Evolutionary conservation across 371 early-diverging fungal species (phyloP).

Genomic region (Mucor velutinosus): DNA sequence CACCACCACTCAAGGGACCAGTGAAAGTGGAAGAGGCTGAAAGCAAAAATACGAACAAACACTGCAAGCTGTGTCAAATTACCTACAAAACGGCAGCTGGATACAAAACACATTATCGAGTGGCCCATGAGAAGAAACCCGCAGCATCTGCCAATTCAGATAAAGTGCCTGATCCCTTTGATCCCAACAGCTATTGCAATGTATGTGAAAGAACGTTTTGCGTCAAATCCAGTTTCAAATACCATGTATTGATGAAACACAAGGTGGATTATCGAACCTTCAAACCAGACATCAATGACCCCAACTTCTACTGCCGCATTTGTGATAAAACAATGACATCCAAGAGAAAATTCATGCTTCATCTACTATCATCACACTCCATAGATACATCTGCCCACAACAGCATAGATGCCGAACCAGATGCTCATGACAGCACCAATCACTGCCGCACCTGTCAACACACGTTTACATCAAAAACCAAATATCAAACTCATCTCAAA

Average conservation of each 20-base stretch:
- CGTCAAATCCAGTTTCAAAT: not conserved
- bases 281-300: not conserved
- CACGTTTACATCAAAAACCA: not conserved
- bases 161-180: not conserved
- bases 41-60: too few species aligned
- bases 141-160: not conserved
- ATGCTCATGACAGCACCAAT: not conserved
- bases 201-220: not conserved
- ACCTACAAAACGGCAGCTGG: too few species aligned
- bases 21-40: too few species aligned
- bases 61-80: too few species aligned
- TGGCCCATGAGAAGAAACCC: too few species aligned
- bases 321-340: not conserved
- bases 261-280: not conserved
- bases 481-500: not conserved
- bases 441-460: not conserved
- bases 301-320: not conserved
- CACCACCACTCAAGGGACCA: too few species aligned
- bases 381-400: not conserved
- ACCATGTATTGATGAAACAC: not conserved
- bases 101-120: too few species aligned
- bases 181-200: not conserved
- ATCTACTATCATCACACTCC: not conserved
- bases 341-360: not conserved
- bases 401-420: not conserved